These are phyloP conservation scores for Leishmania amazonensis DNA, from an alignment of 208 protist genomes.

Conservation along the genomic window DNA sequence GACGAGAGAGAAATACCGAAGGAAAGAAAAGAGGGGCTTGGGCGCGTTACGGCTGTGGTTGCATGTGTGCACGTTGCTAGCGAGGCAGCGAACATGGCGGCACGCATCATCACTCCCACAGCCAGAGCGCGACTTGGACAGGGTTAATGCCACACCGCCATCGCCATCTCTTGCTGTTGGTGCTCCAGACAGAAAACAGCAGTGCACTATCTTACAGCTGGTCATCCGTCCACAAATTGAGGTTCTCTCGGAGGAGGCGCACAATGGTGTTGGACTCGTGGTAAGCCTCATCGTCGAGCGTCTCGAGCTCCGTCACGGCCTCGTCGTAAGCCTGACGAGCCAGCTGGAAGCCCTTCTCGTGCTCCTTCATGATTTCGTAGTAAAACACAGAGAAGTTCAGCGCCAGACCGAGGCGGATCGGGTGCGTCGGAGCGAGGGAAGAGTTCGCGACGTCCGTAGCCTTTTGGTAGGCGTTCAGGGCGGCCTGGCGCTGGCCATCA, in stretches of 20 bases:
- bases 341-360: constrained; percentile 94
- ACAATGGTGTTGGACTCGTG: constrained; percentile 99
- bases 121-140: neutral
- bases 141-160: neutral
- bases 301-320: constrained; percentile 97
- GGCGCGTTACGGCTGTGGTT: neutral
- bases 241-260: constrained; percentile 99
- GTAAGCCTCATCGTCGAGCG: constrained; percentile 97
- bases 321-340: constrained; percentile 96
- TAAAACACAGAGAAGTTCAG: constrained; percentile 99
- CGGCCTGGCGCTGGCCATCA: constrained; percentile 81
- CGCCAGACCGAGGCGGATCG: constrained; percentile 99
- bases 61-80: neutral
- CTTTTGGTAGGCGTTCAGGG: constrained; percentile 91
- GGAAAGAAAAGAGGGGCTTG: constrained; percentile 8
- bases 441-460: constrained; percentile 87
- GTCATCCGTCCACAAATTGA: constrained; percentile 98
- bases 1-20: neutral
- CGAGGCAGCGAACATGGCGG: no score
- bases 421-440: constrained; percentile 95
- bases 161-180: neutral
- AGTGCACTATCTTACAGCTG: constrained; percentile 39
- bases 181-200: neutral
- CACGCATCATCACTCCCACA: neutral
- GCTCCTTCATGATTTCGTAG: constrained; percentile 99